Percentiles rank a stretch among this genome's conserved stretches.
These are phyloP conservation scores for Zychaea mexicana DNA, from an alignment of 371 early-diverging fungal species.

Conservation along the genomic window DNA sequence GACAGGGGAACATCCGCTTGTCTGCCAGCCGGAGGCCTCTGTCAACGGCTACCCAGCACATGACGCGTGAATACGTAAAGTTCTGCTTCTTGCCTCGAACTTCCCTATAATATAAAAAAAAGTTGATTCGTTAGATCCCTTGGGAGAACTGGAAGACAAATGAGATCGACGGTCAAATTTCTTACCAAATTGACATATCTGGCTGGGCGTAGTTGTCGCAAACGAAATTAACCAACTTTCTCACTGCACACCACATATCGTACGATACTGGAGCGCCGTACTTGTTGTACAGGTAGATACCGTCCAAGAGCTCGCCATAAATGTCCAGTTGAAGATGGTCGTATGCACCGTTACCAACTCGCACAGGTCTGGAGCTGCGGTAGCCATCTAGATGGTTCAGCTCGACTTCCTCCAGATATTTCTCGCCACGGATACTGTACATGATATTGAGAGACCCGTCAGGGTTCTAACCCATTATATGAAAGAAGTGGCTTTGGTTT, in stretches of 20 bases:
- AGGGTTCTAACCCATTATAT: slow-evolving; percentile 44
- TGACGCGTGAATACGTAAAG: slow-evolving; percentile 77
- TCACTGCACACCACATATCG: slow-evolving; percentile 74
- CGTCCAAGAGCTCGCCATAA: slow-evolving; percentile 83
- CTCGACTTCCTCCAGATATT: slow-evolving; percentile 62
- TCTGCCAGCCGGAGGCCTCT: slow-evolving; percentile 70
- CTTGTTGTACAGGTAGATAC: slow-evolving; percentile 84
- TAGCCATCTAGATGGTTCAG: slow-evolving; percentile 78
- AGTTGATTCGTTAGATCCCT: too few species aligned
- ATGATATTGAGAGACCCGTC: slow-evolving; percentile 82
- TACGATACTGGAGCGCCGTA: slow-evolving; percentile 74
- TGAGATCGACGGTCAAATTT: too few species aligned
- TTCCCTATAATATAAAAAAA: slow-evolving; percentile 34
- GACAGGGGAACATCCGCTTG: slow-evolving; percentile 78
- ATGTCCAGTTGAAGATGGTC: slow-evolving; percentile 85
- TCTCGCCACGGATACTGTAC: slow-evolving; percentile 80
- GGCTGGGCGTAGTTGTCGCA: slow-evolving; percentile 63
- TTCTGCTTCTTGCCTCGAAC: slow-evolving; percentile 69
- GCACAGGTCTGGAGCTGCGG: slow-evolving; percentile 75
- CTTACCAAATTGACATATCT: slow-evolving; percentile 82
- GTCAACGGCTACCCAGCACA: slow-evolving; percentile 90
- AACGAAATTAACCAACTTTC: slow-evolving; percentile 72
- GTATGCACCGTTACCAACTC: slow-evolving; percentile 82
- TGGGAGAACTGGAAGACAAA: neutral
- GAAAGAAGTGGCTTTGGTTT: neutral